These are phyloP conservation scores for Cucurbitaria berberidis DNA, from an alignment of 2,329 filamentous ascomycete genomes.

Conservation along the genomic window DNA sequence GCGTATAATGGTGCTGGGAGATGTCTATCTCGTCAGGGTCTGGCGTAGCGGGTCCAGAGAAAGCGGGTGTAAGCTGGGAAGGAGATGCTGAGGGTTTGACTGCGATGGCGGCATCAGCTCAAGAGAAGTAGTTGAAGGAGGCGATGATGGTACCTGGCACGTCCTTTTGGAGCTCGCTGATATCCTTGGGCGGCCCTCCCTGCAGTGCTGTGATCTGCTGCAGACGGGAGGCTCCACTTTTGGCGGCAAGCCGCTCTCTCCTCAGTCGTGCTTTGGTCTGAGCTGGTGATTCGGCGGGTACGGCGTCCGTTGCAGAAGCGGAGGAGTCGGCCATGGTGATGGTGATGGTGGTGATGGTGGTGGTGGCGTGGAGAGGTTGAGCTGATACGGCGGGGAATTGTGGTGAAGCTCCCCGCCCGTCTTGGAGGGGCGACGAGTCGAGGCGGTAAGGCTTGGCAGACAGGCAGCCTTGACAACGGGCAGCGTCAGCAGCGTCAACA, in stretches of 20 bases:
- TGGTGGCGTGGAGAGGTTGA: conserved; percentile 1
- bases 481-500: no score
- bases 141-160: conserved; percentile 40
- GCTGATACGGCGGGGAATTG: conserved; percentile 2
- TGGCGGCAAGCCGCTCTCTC: conserved; percentile 79
- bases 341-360: not conserved
- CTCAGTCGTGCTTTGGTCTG: conserved; percentile 71
- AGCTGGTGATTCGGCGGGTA: conserved; percentile 47
- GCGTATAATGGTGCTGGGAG: conserved; percentile 73
- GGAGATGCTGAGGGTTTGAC: conserved; percentile 31
- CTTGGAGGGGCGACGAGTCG: no score
- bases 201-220: conserved; percentile 75
- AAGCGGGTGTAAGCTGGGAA: conserved; percentile 19
- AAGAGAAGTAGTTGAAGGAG: conserved; percentile 4
- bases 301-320: not conserved
- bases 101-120: conserved; percentile 3
- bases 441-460: conserved; percentile 12
- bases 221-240: conserved; percentile 72
- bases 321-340: conserved; percentile 37
- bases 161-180: conserved; percentile 44
- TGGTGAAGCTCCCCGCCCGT: not conserved
- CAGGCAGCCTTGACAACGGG: no score
- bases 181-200: conserved; percentile 57
- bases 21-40: conserved; percentile 80
- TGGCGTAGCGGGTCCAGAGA: conserved; percentile 44